A percentile compares a stretch with the other conserved stretches of the same genome.
phyloP scores from a whole-genome alignment of 345 rosid species.

The Rhodamnia rubescens region DNA sequence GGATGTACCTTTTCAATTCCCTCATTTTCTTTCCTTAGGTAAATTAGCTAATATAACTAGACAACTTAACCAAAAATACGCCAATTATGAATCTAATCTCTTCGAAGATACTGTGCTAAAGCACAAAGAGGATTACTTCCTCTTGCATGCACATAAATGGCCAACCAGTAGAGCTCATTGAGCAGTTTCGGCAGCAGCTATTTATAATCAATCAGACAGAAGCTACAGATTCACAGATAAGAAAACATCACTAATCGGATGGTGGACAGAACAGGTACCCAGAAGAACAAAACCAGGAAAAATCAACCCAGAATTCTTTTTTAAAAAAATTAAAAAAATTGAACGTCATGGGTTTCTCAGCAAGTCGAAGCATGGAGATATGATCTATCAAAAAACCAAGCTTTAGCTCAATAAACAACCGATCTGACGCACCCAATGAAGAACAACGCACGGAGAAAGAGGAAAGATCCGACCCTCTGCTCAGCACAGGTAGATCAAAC shows the following conservation, averaged over 20 bases:
- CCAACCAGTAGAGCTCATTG: background rate
- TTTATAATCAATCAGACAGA: background rate
- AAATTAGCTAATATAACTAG: background rate
- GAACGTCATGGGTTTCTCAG: background rate
- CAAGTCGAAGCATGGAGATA: background rate
- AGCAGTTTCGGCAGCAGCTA: background rate
- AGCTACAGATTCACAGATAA: background rate
- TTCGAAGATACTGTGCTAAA: background rate
- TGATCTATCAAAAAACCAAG: background rate
- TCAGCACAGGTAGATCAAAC: background rate
- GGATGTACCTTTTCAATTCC: background rate
- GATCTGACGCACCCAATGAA: background rate
- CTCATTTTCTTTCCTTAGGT: background rate
- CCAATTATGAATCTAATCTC: background rate
- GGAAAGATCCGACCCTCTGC: background rate
- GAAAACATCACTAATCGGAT: background rate
- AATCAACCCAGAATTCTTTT: no score
- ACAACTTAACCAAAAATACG: background rate
- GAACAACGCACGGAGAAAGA: background rate
- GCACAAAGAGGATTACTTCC: background rate
- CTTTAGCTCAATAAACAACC: background rate
- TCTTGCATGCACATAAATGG: background rate
- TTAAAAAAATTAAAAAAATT: no score
- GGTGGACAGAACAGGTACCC: background rate
- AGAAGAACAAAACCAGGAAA: background rate